Percentiles rank a stretch among this genome's conserved stretches.
phyloP scores from a whole-genome alignment of 371 early-diverging fungal genomes.

The Actinomortierella ambigua region DNA sequence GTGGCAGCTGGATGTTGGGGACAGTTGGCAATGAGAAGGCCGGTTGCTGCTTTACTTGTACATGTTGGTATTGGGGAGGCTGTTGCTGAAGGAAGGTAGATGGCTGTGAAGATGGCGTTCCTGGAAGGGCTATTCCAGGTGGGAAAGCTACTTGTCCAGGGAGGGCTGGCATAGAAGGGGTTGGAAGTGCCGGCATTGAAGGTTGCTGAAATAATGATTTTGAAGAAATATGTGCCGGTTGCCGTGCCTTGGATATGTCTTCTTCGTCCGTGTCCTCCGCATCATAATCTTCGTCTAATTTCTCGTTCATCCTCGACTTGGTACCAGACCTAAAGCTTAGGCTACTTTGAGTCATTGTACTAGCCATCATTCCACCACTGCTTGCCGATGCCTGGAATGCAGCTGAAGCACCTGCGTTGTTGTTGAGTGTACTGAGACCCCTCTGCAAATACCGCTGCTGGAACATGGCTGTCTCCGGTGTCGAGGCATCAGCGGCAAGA shows the following conservation, averaged over 20 bases:
- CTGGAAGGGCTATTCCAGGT: neutral
- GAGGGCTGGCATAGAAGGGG: neutral
- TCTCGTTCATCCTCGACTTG: too few relatives aligned
- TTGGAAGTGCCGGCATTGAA: too few relatives aligned
- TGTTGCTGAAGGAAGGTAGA: slow-evolving; percentile 1
- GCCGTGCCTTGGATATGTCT: slow-evolving; percentile 6
- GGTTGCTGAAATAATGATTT: too few relatives aligned
- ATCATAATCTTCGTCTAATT: slow-evolving; percentile 72
- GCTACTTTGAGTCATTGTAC: too few relatives aligned
- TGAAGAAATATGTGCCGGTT: too few relatives aligned
- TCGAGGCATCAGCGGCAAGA: slow-evolving; percentile 71
- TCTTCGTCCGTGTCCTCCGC: slow-evolving; percentile 63
- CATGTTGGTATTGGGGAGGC: neutral
- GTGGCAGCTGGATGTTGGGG: neutral
- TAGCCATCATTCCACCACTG: too few relatives aligned
- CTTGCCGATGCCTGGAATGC: too few relatives aligned
- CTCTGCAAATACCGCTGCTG: slow-evolving; percentile 28
- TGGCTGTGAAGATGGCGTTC: neutral
- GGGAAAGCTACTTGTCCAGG: neutral
- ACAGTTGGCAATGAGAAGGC: neutral
- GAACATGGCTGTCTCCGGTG: slow-evolving; percentile 38
- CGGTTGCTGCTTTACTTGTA: neutral
- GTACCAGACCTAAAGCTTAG: too few relatives aligned
- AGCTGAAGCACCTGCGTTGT: slow-evolving; percentile 7
- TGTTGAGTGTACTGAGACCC: slow-evolving; percentile 16